Conservation (phyloP, 441 rosid genomes). For the Euphorbia schlechtendalii region DNA sequence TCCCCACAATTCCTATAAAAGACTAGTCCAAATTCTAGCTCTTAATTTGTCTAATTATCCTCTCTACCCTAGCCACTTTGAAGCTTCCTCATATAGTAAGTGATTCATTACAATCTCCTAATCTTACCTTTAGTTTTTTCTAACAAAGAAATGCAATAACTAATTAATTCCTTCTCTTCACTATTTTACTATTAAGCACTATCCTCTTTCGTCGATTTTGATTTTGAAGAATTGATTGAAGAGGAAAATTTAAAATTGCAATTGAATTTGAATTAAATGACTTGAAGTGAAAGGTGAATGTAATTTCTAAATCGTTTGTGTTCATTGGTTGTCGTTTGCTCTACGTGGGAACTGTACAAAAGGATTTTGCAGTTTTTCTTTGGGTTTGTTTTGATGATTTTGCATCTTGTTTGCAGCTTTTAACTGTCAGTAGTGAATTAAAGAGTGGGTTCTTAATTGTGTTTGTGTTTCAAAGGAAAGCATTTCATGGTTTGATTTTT, state of each 20-base stretch:
- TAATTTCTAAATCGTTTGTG: constrained; percentile 24
- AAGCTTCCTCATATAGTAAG: neutral
- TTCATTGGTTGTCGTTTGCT: constrained; percentile 26
- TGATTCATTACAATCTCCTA: neutral
- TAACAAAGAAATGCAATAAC: neutral
- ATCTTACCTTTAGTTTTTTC: neutral
- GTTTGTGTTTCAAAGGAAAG: no score
- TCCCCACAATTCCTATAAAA: neutral
- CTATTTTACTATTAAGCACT: neutral
- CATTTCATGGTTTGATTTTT: no score
- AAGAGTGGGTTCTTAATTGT: constrained; percentile 39
- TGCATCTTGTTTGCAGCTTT: constrained; percentile 34
- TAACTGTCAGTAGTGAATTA: constrained; percentile 26
- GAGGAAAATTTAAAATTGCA: neutral
- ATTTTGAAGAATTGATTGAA: neutral
- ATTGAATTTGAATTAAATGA: neutral
- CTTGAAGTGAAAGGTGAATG: constrained; percentile 17
- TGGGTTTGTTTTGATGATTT: constrained; percentile 27
- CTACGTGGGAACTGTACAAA: constrained; percentile 24
- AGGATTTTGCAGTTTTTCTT: constrained; percentile 18
- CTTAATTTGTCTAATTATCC: neutral
- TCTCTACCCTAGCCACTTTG: neutral
- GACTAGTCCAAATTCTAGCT: neutral
- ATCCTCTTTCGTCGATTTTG: neutral
- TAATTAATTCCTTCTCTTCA: neutral